These are phyloP conservation scores for Catunica adiposa DNA, from an alignment of 2,329 filamentous ascomycete species.

Conservation along the genomic window DNA sequence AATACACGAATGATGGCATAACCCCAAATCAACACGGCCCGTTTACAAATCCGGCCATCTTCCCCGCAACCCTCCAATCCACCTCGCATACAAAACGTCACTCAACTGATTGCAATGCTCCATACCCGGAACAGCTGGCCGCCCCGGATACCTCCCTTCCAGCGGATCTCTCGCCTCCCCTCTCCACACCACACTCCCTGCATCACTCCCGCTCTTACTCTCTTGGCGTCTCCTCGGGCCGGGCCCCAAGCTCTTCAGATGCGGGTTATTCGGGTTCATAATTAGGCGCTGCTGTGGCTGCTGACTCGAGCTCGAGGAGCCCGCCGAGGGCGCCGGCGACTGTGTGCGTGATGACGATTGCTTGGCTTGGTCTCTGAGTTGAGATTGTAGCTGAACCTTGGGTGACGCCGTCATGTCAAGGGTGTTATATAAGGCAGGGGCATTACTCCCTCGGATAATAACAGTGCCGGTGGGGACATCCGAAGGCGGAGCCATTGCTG, in stretches of 20 bases:
- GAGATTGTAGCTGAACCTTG: not conserved
- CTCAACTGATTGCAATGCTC: slow-evolving; percentile 81
- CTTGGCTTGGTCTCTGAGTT: slow-evolving; percentile 4
- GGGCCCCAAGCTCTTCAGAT: slow-evolving; percentile 48
- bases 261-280: slow-evolving; percentile 67
- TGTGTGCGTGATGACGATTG: slow-evolving; percentile 16
- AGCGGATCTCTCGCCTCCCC: slow-evolving; percentile 22
- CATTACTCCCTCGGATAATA: slow-evolving; percentile 24
- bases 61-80: slow-evolving; percentile 66
- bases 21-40: not conserved
- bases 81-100: slow-evolving; percentile 78
- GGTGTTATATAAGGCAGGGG: slow-evolving; percentile 8
- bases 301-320: slow-evolving; percentile 3
- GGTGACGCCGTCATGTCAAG: slow-evolving; percentile 11
- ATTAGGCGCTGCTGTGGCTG: slow-evolving; percentile 43
- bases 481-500: slow-evolving; percentile 4
- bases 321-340: slow-evolving; percentile 1
- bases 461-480: slow-evolving; percentile 37
- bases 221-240: slow-evolving; percentile 53
- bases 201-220: slow-evolving; percentile 25
- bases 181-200: slow-evolving; percentile 17
- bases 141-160: slow-evolving; percentile 38
- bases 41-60: slow-evolving; percentile 41
- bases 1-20: no score
- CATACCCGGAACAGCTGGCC: slow-evolving; percentile 52